Evolutionary conservation across 306 rosid species (phyloP), one percentile per base, ranked within the genome.

Genomic region (Begonia loranthoides): DNA sequence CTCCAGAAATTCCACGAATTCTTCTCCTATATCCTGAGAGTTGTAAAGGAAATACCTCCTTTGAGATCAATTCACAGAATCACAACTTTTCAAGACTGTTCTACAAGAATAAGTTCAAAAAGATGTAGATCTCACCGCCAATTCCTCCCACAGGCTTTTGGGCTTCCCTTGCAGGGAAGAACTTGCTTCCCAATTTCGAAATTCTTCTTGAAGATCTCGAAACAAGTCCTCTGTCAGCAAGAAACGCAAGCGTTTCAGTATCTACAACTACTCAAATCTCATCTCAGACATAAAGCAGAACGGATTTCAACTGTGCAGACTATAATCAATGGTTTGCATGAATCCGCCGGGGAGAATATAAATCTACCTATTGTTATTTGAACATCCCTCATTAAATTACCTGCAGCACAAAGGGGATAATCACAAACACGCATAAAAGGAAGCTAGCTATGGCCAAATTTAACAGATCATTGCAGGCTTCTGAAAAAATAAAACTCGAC

Each of bases 351-450:
- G 59, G 82, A 68, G 83, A 68, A 76, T 65, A 74, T 69, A 70
- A 68, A 80, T 72, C 99, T 90, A 90, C 99, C 96, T 86, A 86
- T 62, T 78, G 99, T 71, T 73, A 90, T 80, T 80, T 86, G 94
- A 78, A 83, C 95, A 86, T 86, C 99, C 78, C 76, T 80, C 65
- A 86, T 45, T 82, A 86, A 63, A 79, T 76, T 76, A 78, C 99
- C 94, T 90, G 95, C 99, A 86, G 70, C 71, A 72, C 62, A 56
- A 73, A 75, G 76, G 83, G 71, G 73, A 74, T 71, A 52, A 50
- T 71, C 57, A 80, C 72, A 76, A 86, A 87, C 72, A 74, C 56
- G 33, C 17, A 64, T 66, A 68, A 48, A 58, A 34, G n/a, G n/a
- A n/a, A n/a, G n/a, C n/a, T n/a, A n/a, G n/a, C n/a, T n/a, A n/a